Conservation (phyloP, 441 rosid species). For the Arabidopsis hybrid region DNA sequence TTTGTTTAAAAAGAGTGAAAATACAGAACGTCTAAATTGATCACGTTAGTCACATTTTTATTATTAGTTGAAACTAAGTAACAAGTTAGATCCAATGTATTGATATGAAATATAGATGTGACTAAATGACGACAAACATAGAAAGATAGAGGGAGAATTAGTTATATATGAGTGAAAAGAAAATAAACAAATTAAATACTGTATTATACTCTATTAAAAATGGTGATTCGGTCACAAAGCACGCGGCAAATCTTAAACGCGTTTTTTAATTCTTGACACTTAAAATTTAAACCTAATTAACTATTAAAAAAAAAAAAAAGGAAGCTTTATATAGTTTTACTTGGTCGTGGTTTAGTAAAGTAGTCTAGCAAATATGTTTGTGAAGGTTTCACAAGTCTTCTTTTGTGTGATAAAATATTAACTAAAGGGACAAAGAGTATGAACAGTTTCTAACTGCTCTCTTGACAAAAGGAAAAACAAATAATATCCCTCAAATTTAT, state of each 20-base stretch:
- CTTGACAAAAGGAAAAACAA: constrained; percentile 10
- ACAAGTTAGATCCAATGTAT: neutral
- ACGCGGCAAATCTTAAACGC: constrained; percentile 32
- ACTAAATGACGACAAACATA: neutral
- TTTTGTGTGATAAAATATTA: constrained; percentile 8
- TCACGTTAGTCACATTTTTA: too few relatives aligned
- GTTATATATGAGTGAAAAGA: neutral
- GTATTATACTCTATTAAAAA: neutral
- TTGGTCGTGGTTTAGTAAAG: constrained; percentile 18
- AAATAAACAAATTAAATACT: neutral
- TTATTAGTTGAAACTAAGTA: neutral
- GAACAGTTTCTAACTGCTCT: constrained; percentile 44
- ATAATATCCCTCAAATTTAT: constrained; percentile 1
- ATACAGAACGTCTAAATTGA: too few relatives aligned
- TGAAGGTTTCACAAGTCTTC: constrained; percentile 12
- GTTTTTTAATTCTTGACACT: neutral
- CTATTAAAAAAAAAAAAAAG: neutral
- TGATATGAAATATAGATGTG: neutral
- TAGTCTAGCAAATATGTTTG: neutral
- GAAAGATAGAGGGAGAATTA: neutral
- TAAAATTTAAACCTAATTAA: constrained; percentile 10
- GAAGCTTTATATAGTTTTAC: constrained; percentile 14
- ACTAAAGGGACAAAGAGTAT: constrained; percentile 23
- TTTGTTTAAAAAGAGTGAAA: too few relatives aligned
- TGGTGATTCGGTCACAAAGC: constrained; percentile 4